Conservation (phyloP, 805 yeast species). For the Wickerhamomyces sydowiorum region DNA sequence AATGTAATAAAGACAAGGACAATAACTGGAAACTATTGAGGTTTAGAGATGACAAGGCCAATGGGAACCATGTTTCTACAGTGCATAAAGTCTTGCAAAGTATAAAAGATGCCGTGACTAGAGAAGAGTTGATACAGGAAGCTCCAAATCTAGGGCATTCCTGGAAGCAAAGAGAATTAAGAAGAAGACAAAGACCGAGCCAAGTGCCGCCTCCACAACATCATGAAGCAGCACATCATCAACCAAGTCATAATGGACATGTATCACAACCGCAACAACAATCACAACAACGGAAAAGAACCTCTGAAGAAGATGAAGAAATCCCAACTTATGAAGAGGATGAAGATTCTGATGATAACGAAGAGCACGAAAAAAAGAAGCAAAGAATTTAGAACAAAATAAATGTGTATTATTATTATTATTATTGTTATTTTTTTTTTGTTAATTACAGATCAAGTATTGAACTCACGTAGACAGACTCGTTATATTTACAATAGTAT, state of each 20-base stretch:
- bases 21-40: slow-evolving; percentile 76
- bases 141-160: slow-evolving; percentile 49
- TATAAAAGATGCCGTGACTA: slow-evolving; percentile 79
- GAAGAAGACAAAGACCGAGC: slow-evolving; percentile 12
- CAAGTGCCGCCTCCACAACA: slow-evolving; percentile 2
- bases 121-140: slow-evolving; percentile 63
- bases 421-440: too few relatives aligned
- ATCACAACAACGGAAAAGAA: slow-evolving; percentile 11
- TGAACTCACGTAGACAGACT: neutral
- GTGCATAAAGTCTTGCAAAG: slow-evolving; percentile 80
- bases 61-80: slow-evolving; percentile 79
- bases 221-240: neutral
- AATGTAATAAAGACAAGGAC: slow-evolving; percentile 62
- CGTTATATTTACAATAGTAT: neutral
- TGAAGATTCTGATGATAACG: slow-evolving; percentile 21
- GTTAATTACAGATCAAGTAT: too few relatives aligned
- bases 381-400: neutral
- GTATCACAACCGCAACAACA: neutral
- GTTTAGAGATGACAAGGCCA: slow-evolving; percentile 87
- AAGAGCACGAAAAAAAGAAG: slow-evolving; percentile 9
- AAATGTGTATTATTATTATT: too few relatives aligned
- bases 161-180: slow-evolving; percentile 56
- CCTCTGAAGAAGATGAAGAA: slow-evolving; percentile 21
- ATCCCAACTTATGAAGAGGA: slow-evolving; percentile 39
- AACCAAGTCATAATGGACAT: neutral